A percentile compares a stretch with the other conserved stretches of the same genome.
Conservation (phyloP, 2,329 filamentous ascomycete species). For the Pseudocercospora musae region DNA sequence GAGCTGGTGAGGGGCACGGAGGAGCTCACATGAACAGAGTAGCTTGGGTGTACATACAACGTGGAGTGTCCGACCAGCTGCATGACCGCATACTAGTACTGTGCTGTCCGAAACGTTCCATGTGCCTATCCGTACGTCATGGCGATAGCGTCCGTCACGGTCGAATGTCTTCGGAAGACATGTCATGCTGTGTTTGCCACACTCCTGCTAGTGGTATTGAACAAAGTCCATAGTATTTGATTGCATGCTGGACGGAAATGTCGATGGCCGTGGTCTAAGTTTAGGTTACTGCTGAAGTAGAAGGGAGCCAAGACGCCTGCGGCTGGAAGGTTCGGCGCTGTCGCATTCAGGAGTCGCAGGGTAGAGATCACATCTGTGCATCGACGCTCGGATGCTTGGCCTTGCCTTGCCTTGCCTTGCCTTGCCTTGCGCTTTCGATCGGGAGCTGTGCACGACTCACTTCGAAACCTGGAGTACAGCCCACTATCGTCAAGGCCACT, state of each 20-base stretch:
- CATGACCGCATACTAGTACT: neutral
- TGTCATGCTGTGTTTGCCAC: neutral
- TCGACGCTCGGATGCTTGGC: neutral
- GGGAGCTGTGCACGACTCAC: slow-evolving; percentile 6
- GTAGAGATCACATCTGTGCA: neutral
- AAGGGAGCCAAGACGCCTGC: neutral
- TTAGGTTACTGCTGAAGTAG: neutral
- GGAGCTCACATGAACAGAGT: neutral
- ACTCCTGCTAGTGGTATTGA: neutral
- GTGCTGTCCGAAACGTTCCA: slow-evolving; percentile 7
- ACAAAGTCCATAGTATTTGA: neutral
- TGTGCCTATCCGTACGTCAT: neutral
- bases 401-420: too few relatives aligned
- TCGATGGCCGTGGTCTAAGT: neutral
- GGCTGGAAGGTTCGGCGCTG: neutral
- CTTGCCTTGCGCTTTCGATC: neutral
- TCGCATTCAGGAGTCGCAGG: slow-evolving; percentile 1
- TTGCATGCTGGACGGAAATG: neutral
- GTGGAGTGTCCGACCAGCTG: neutral
- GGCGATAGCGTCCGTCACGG: neutral
- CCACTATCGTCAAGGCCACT: neutral
- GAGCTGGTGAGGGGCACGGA: neutral
- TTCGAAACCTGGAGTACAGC: slow-evolving; percentile 13
- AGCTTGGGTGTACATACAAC: neutral
- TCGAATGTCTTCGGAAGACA: neutral